phyloP scores from a whole-genome alignment of 2,329 filamentous ascomycete genomes.

The Nigrospora oryzae region DNA sequence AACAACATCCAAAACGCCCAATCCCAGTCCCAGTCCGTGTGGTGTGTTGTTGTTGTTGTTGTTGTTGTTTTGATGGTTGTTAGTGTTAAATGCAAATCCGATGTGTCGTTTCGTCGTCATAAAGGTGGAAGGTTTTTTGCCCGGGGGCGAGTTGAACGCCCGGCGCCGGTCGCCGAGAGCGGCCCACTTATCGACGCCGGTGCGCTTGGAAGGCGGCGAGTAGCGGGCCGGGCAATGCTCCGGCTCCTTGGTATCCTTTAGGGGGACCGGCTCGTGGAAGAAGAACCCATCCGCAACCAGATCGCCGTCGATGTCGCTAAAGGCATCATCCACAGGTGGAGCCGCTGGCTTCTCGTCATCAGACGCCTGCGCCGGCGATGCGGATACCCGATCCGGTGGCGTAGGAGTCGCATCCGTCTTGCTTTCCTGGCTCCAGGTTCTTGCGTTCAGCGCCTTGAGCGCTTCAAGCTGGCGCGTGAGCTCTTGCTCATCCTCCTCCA shows the following conservation, averaged over 20 bases:
- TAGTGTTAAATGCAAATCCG: slow-evolving; percentile 26
- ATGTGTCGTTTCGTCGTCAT: slow-evolving; percentile 33
- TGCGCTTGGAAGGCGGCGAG: slow-evolving; percentile 59
- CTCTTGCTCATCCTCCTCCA: slow-evolving; percentile 65
- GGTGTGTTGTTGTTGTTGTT: neutral
- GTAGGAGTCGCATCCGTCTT: slow-evolving; percentile 30
- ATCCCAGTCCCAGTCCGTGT: slow-evolving; percentile 16
- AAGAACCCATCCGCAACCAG: slow-evolving; percentile 63
- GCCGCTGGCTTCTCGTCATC: slow-evolving; percentile 30
- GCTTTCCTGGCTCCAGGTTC: slow-evolving; percentile 74
- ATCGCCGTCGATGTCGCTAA: slow-evolving; percentile 53
- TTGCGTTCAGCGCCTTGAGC: slow-evolving; percentile 60
- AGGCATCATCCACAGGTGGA: slow-evolving; percentile 24
- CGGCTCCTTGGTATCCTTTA: slow-evolving; percentile 17
- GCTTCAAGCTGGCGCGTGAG: slow-evolving; percentile 48
- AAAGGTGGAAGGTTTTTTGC: slow-evolving; percentile 39
- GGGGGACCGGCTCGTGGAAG: slow-evolving; percentile 53
- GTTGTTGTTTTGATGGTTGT: neutral
- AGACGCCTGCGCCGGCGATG: slow-evolving; percentile 30
- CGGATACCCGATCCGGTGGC: slow-evolving; percentile 33
- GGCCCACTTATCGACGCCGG: slow-evolving; percentile 73
- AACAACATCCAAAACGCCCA: slow-evolving; percentile 37
- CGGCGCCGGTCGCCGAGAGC: slow-evolving; percentile 78
- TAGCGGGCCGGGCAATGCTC: slow-evolving; percentile 36
- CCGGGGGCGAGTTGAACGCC: slow-evolving; percentile 46